A percentile compares a stretch with the other conserved stretches of the same genome.
Evolutionary conservation across 306 rosid species (phyloP).

Genomic region (Medicago lupulina): DNA sequence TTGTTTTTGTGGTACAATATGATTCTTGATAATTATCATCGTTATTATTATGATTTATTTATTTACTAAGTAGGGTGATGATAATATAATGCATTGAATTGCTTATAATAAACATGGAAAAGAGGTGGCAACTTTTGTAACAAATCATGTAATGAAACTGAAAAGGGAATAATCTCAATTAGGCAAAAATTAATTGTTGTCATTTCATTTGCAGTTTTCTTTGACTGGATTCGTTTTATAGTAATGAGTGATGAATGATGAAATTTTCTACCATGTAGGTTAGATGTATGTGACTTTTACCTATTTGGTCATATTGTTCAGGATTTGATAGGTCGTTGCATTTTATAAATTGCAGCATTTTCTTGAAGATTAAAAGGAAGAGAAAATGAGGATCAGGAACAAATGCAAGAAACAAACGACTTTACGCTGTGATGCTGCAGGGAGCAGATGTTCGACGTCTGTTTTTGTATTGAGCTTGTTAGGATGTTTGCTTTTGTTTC

Average conservation of each 20-base stretch:
- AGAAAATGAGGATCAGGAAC: constrained; percentile 88
- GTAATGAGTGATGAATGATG: constrained; percentile 21
- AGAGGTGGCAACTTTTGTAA: not conserved
- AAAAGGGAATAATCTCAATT: constrained; percentile 4
- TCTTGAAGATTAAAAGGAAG: constrained; percentile 71
- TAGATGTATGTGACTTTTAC: constrained; percentile 48
- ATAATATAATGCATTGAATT: constrained; percentile 33
- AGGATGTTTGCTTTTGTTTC: constrained; percentile 75
- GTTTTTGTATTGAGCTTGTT: constrained; percentile 74
- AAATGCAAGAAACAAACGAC: constrained; percentile 80
- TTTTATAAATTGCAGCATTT: constrained; percentile 72
- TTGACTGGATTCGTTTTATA: constrained; percentile 6
- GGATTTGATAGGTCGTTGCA: constrained; percentile 71
- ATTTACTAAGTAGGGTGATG: constrained; percentile 26
- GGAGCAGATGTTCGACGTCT: constrained; percentile 70
- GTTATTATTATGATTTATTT: not conserved
- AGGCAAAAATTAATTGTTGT: not conserved
- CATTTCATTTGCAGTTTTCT: constrained; percentile 23
- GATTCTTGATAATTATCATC: not conserved
- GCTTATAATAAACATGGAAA: not conserved
- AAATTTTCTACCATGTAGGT: constrained; percentile 7
- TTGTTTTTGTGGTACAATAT: not conserved
- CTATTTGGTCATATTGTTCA: constrained; percentile 48
- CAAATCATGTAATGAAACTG: constrained; percentile 15
- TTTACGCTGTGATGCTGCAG: constrained; percentile 81